phyloP scores from a whole-genome alignment of 2,329 filamentous ascomycete genomes.

The Monosporascus sp. region DNA sequence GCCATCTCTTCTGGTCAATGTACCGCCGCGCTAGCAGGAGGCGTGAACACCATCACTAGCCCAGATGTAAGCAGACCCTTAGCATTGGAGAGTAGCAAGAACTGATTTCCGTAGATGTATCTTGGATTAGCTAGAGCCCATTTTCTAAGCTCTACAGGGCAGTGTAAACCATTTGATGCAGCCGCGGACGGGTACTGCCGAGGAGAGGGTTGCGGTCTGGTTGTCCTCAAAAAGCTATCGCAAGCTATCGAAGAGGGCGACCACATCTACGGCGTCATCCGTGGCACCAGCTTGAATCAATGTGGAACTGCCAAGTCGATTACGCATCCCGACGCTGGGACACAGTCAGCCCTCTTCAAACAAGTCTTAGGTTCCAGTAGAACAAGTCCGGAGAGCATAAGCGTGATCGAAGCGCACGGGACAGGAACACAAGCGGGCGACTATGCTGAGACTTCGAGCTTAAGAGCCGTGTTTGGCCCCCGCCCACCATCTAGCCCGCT shows the following conservation, averaged over 20 bases:
- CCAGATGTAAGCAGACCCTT: conserved; percentile 10
- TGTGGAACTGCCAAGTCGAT: conserved; percentile 17
- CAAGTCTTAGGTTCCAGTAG: conserved; percentile 50
- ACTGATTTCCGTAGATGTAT: conserved; percentile 10
- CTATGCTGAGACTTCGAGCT: conserved; percentile 46
- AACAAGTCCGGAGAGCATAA: conserved; percentile 52
- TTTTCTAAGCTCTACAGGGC: conserved; percentile 8
- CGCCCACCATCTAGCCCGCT: conserved; percentile 46
- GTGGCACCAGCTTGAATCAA: conserved; percentile 11
- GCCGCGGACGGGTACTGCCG: conserved; percentile 11
- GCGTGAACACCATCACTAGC: conserved; percentile 14
- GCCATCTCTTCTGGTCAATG: conserved; percentile 10
- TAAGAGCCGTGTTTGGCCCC: conserved; percentile 5
- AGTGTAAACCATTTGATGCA: conserved; percentile 10
- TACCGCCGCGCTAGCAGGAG: conserved; percentile 13
- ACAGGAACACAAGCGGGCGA: conserved; percentile 64
- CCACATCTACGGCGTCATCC: conserved; percentile 10
- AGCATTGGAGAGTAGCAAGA: not conserved
- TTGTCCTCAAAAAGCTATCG: conserved; percentile 10
- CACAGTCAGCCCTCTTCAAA: conserved; percentile 35
- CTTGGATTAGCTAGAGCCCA: conserved; percentile 10
- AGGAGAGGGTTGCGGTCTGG: conserved; percentile 6
- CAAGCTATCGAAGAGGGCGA: conserved; percentile 11
- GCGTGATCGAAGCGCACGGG: conserved; percentile 61
- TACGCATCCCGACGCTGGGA: conserved; percentile 12